A percentile compares a stretch with the other conserved stretches of the same genome.
Evolutionary conservation across 805 yeast genomes (phyloP).

Genomic region (Millerago galiae): DNA sequence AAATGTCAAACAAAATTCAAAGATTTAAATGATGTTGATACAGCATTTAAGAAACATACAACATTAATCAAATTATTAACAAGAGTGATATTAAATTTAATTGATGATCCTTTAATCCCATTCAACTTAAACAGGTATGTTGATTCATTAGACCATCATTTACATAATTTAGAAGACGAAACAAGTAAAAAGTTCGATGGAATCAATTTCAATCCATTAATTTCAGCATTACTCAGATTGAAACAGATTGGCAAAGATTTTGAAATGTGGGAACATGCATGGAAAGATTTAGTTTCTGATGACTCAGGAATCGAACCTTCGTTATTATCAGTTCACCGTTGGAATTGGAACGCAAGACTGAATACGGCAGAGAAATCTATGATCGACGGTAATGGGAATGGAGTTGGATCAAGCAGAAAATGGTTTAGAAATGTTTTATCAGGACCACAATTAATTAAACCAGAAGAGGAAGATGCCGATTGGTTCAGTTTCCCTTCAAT

Average conservation of each 20-base stretch:
- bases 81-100: constrained; percentile 46
- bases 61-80: constrained; percentile 52
- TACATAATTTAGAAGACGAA: constrained; percentile 41
- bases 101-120: constrained; percentile 75
- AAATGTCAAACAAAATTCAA: constrained; percentile 58
- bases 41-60: constrained; percentile 47
- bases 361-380: constrained; percentile 48
- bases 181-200: constrained; percentile 21
- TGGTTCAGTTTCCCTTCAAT: constrained; percentile 73
- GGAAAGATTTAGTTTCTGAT: constrained; percentile 50
- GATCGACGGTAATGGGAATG: constrained; percentile 33
- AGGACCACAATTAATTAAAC: constrained; percentile 62
- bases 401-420: constrained; percentile 38
- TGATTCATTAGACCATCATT: constrained; percentile 34
- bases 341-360: constrained; percentile 76
- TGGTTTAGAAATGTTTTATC: constrained; percentile 64
- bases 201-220: constrained; percentile 25
- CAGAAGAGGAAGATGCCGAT: constrained; percentile 36
- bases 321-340: constrained; percentile 59
- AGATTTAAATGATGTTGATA: constrained; percentile 46
- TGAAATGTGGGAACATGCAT: constrained; percentile 51
- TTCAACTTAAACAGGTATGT: constrained; percentile 48
- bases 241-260: constrained; percentile 39
- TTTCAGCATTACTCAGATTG: constrained; percentile 32
- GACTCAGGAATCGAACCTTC: constrained; percentile 68